These are phyloP conservation scores for Petunia secreta DNA, from an alignment of 257 asterid species.

Conservation along the genomic window DNA sequence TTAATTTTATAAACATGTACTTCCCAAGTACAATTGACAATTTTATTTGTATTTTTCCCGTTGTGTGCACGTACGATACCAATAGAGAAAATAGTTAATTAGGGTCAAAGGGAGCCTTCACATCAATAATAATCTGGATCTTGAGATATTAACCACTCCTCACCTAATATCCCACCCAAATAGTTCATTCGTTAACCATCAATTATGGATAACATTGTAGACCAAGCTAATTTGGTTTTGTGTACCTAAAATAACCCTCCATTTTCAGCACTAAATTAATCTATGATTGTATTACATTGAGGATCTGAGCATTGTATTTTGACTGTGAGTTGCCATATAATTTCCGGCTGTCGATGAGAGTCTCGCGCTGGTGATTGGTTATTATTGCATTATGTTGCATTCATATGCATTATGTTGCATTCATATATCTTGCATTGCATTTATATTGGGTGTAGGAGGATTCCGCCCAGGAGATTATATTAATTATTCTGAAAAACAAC, in stretches of 20 bases:
- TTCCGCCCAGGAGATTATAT: too few relatives aligned
- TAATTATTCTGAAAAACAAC: too few relatives aligned
- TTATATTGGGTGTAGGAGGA: too few relatives aligned
- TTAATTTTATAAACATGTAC: background rate
- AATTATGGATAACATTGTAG: background rate
- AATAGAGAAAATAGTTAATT: background rate
- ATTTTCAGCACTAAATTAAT: background rate
- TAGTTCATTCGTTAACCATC: conserved; percentile 26
- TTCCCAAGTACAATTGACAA: background rate
- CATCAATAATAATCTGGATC: conserved; percentile 32
- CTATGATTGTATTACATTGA: too few relatives aligned
- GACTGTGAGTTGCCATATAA: too few relatives aligned
- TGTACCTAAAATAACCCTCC: conserved; percentile 18
- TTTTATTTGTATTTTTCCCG: background rate
- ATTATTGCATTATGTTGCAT: too few relatives aligned
- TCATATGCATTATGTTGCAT: too few relatives aligned
- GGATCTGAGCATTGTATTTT: too few relatives aligned
- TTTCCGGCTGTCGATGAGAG: too few relatives aligned
- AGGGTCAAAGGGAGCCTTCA: conserved; percentile 19
- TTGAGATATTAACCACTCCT: conserved; percentile 44
- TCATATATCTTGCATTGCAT: too few relatives aligned
- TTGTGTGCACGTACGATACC: background rate
- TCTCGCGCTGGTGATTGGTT: too few relatives aligned
- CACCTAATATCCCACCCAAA: conserved; percentile 42
- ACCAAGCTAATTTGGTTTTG: conserved; percentile 2